Base-by-base conservation (phyloP, 176 grass and related monocot species). In the Themeda triandra region DNA sequence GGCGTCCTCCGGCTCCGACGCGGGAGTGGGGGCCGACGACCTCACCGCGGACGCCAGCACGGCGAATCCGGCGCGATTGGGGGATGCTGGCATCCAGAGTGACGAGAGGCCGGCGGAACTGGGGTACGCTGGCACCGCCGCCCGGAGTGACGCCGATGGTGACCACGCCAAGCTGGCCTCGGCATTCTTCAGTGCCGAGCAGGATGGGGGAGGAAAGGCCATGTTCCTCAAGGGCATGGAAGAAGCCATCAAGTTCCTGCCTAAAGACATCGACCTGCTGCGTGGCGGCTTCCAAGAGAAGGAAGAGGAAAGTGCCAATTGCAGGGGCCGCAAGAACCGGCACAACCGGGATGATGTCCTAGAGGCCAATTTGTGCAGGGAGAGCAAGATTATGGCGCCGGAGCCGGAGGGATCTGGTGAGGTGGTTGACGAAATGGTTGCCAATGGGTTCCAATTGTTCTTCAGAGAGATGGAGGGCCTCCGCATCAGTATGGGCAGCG, bases 241-340 rank as follows among this genome's bases (percentile, higher is more conserved):
- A 48, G 90, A 92, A 19, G 90, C 82, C 66, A 80, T 21, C 10
- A 88, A 86, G 59, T 92, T 92, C 73, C 42, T 92, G 62, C 90
- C n/a, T n/a, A n/a, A n/a, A n/a, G n/a, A n/a, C n/a, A n/a, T n/a
- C n/a, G n/a, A n/a, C n/a, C n/a, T n/a, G n/a, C n/a, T n/a, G n/a
- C n/a, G n/a, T n/a, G n/a, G n/a, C n/a, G n/a, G n/a, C n/a, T n/a
- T n/a, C n/a, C n/a, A n/a, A n/a, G n/a, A 39, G 7, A 1, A 91
- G 83, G 12, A 33, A 33, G 80, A 8, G 9, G 0, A 4, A 33
- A 4, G 2, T 33, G 32, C 3, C 3, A 2, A 21, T 30, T 11
- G 31, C 51, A 54, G 49, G 10, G 18, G 18, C 10, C 48, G 30
- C 11, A 35, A 35, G 19, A 23, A 56, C 19, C 58, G 18, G 49